Base-by-base conservation (phyloP, 1,284 basidiomycete genomes). In the Retiboletus flavoniger region DNA sequence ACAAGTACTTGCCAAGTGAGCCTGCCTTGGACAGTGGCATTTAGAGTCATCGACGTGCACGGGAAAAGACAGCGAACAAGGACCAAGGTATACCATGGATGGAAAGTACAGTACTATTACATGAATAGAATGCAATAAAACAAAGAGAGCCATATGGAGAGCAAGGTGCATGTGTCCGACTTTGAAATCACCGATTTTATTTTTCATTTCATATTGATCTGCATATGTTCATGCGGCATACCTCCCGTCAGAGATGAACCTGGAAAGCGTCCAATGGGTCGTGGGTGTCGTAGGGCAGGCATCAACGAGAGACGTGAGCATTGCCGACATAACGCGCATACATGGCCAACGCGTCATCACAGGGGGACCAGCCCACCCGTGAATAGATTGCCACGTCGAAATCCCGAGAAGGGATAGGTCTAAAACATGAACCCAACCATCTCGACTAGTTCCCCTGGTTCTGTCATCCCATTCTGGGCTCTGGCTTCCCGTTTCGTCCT, bases 361-460 rank as follows among this genome's bases (percentile, higher is more conserved):
- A 29, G 5, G 42, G 11, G 28, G 19, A 29, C 43, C 43, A 17
- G 44, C 44, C 44, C 26, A 26, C 13, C n/a, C 14, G 41, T 24
- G 24, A 4, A 24, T 24, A 24, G 24, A 6, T 24, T 24, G 24
- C 24, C 24, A 24, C 6, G 24, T 24, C 3, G 24, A 24, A 24
- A 11, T 7, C 34, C 34, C 34, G 14, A 14, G 29, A 29, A n/a
- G 11, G 8, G 6, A 35, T 4, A 4, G 4, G 24, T 24, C n/a
- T 48, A 48, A 1, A n/a, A 24, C n/a, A 63, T 8, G 45, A 69
- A 67, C 6, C 68, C 69, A 3, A 67, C 58, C 68, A 67, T 67
- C 55, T 71, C 65, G 10, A 67, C 17, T 41, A 64, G 6, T 47
- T 67, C 65, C 6, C 68, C 63, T 0, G 57, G 56, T 21, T 67